A percentile compares a stretch with the other conserved stretches of the same genome.
These are phyloP conservation scores for Cytospora chrysosperma DNA, from an alignment of 2,329 filamentous ascomycete species.

Conservation along the genomic window DNA sequence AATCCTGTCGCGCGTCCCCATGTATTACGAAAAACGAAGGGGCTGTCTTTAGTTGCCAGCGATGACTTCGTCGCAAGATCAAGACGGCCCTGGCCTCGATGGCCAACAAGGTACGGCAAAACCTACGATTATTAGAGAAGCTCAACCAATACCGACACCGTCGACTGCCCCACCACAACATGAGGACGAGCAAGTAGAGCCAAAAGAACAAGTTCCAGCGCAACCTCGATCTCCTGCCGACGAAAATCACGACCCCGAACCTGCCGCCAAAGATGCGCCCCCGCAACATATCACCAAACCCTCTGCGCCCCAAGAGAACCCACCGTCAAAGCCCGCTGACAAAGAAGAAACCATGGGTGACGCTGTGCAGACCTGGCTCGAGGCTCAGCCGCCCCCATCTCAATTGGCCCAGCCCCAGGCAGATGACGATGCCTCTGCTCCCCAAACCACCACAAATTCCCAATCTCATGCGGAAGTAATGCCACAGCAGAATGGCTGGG, in stretches of 20 bases:
- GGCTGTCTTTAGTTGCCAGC: conserved; percentile 18
- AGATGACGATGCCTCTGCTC: neutral
- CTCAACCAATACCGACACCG: neutral
- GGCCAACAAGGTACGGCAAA: conserved; percentile 5
- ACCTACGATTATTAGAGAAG: neutral
- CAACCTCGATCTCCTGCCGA: neutral
- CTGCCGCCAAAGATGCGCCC: neutral
- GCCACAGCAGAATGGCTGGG: neutral
- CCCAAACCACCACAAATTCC: neutral
- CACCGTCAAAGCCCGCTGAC: neutral
- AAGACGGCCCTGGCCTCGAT: conserved; percentile 14
- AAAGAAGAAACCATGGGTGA: neutral
- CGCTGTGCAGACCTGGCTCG: conserved; percentile 2
- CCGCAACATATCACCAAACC: neutral
- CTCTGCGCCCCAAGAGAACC: neutral
- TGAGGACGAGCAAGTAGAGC: neutral
- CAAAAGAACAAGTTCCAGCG: neutral
- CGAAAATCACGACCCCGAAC: neutral
- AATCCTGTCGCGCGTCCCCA: conserved; percentile 5
- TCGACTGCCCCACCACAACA: neutral
- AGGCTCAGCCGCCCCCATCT: neutral
- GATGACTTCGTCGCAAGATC: conserved; percentile 23
- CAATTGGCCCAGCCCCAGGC: neutral
- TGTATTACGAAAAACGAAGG: conserved; percentile 14
- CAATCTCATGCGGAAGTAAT: neutral